Base-by-base conservation (phyloP, 495 filamentous ascomycete species). In the Penicillium macrosclerotiorum region DNA sequence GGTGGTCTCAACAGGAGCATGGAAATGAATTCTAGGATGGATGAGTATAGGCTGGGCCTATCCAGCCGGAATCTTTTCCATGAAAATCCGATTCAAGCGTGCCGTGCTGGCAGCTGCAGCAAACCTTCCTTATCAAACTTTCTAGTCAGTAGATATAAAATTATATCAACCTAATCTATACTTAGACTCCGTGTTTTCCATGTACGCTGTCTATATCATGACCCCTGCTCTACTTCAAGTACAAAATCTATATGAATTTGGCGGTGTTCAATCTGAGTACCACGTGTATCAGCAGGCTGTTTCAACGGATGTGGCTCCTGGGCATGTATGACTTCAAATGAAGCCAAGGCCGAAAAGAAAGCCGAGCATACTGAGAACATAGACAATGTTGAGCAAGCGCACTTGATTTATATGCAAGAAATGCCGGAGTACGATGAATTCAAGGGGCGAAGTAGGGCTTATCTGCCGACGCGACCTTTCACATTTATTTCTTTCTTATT, bases 191-290 rank as follows among this genome's bases (percentile, higher is more conserved):
- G 12, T 14, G 24, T 3, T 26, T 24, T 25, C 30, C 18, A 7
- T 34, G 17, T 14, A 49, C 49, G 53, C 49, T 19, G 51, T 53
- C 18, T 43, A 57, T 33, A 47, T 49, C 24, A 46, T 51, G n/a
- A 60, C 62, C 1, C 51, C 57, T n/a, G 57, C 53, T 25, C 46
- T 64, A 55, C 29, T 57, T 64, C 25, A 46, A 51, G 7, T 51
- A 57, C 42, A 51, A 57, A 31, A 57, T 51, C 11, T 57, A 57
- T 14, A 57, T 57, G 14, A 67, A 76, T 22, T 79, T 74, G 51
- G 72, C 74, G 0, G 54, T 70, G 8, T 54, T 54, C 25, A 58
- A 54, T 46, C 47, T 63, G 12, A 27, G 49, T 17, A 59, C 62
- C 33, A 55, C 69, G n/a, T 52, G 18, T 49, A 40, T 5, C 45